Evolutionary conservation across 495 filamentous ascomycete species (phyloP), one percentile per base, ranked within the genome.

Genomic region (Lophiotrema nucula): DNA sequence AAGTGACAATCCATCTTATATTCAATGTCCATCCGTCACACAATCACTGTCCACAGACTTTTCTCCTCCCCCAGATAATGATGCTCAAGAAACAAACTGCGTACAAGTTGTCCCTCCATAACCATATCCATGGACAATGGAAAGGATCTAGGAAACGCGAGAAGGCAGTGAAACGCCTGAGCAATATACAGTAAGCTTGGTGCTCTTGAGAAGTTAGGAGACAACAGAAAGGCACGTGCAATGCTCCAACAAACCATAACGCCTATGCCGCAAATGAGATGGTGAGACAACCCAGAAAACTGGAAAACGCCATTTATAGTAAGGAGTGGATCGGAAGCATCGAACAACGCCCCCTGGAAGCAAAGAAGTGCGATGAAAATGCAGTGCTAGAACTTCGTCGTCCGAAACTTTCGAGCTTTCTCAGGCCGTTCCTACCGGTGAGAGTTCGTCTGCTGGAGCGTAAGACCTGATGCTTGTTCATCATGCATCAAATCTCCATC

Each of bases 401-500:
- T n/a, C n/a, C n/a, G n/a, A n/a, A n/a, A n/a, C n/a, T n/a, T n/a
- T n/a, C n/a, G n/a, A n/a, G n/a, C n/a, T n/a, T n/a, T n/a, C n/a
- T n/a, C n/a, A n/a, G n/a, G n/a, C n/a, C n/a, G 21, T 35, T 44
- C 27, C 42, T 44, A 47, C 19, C 42, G 53, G 23, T 56, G 47
- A 11, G 53, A 39, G 25, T 64, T 22, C 6, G 35, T 58, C 22
- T 43, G 26, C 10, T 58, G 48, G 13, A 47, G 8, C 31, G 8
- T 15, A 8, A 35, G 31, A 15, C 15, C 31, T 8, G 8, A 8
- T 8, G 8, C 31, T 35, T 8, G 15, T 8, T 35, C 15, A 35
- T 35, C 31, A 35, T 21, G 39, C 6, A 6, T 6, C 6, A 85
- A 83, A 53, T 97, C 92, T 11, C 90, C 95, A 52, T 97, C 93